Evolutionary conservation across 352 stramenopile species (phyloP).

Genomic region (Proteromonas lacertae): DNA sequence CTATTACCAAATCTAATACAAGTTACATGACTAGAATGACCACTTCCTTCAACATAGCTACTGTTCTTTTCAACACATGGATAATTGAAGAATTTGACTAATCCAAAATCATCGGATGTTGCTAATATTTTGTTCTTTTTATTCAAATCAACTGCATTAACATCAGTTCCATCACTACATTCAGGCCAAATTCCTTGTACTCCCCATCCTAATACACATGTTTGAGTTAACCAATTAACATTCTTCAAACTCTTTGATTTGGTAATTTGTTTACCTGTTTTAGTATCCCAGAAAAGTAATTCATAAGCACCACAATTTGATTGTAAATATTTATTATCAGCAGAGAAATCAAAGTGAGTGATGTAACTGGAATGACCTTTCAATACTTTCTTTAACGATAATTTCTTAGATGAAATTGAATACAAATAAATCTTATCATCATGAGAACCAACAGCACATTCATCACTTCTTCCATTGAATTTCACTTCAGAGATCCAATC

Average conservation of each 20-base stretch:
- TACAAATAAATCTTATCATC: constrained; percentile 39
- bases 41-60: constrained; percentile 10
- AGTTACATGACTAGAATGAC: constrained; percentile 13
- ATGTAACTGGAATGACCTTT: constrained; percentile 5
- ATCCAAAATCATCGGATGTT: constrained; percentile 34
- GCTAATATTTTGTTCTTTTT: constrained; percentile 23
- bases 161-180: constrained; percentile 16
- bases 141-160: constrained; percentile 17
- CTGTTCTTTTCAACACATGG: too few relatives aligned
- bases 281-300: background rate
- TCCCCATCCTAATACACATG: constrained; percentile 29
- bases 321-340: constrained; percentile 10
- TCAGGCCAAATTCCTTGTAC: constrained; percentile 30
- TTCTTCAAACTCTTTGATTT: constrained; percentile 26
- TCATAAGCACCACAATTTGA: constrained; percentile 1
- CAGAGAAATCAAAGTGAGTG: constrained; percentile 35
- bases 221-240: constrained; percentile 35
- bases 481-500: background rate
- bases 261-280: constrained; percentile 10
- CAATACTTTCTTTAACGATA: constrained; percentile 2
- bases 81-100: constrained; percentile 26
- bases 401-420: constrained; percentile 11
- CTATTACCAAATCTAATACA: constrained; percentile 17
- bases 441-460: constrained; percentile 20
- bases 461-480: too few relatives aligned